Conservation (phyloP, 768 basidiomycete genomes). For the Pleurotus salmoneostramineus region DNA sequence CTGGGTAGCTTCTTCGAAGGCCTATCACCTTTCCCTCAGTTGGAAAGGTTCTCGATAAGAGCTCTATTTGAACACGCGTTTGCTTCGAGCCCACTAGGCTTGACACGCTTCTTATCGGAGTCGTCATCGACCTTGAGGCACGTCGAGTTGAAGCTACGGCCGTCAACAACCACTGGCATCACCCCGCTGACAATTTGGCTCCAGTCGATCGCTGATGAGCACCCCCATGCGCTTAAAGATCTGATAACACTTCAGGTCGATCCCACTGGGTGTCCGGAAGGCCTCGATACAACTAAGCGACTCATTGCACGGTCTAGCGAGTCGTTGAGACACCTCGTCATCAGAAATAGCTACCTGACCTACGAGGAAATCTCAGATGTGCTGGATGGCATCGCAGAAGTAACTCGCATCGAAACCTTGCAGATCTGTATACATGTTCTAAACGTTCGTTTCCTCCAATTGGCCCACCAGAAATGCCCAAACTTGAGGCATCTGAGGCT, state of each 20-base stretch:
- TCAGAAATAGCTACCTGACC: slow-evolving; percentile 38
- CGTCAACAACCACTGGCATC: slow-evolving; percentile 26
- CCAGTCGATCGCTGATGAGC: slow-evolving; percentile 19
- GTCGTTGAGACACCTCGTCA: slow-evolving; percentile 28
- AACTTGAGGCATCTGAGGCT: slow-evolving; percentile 25
- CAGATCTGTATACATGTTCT: slow-evolving; percentile 30
- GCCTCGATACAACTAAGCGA: slow-evolving; percentile 28
- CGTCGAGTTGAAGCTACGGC: slow-evolving; percentile 36
- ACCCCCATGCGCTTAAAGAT: slow-evolving; percentile 20
- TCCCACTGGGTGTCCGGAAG: slow-evolving; percentile 29
- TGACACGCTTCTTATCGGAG: slow-evolving; percentile 26
- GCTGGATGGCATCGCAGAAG: slow-evolving; percentile 13
- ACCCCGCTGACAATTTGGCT: slow-evolving; percentile 32
- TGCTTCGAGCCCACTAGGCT: slow-evolving; percentile 26
- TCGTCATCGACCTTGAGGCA: slow-evolving; percentile 26
- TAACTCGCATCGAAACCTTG: slow-evolving; percentile 21
- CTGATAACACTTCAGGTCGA: slow-evolving; percentile 35
- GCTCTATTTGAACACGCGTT: slow-evolving; percentile 37
- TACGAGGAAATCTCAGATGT: slow-evolving; percentile 24
- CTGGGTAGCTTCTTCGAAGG: slow-evolving; percentile 34
- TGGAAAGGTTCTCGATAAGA: slow-evolving; percentile 29
- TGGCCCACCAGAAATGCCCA: slow-evolving; percentile 26
- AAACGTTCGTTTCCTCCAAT: slow-evolving; percentile 27
- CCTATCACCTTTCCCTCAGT: slow-evolving; percentile 25
- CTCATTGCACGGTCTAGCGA: slow-evolving; percentile 26